phyloP scores from a whole-genome alignment of 805 yeast genomes.

The Saccharomycopsis sp. region DNA sequence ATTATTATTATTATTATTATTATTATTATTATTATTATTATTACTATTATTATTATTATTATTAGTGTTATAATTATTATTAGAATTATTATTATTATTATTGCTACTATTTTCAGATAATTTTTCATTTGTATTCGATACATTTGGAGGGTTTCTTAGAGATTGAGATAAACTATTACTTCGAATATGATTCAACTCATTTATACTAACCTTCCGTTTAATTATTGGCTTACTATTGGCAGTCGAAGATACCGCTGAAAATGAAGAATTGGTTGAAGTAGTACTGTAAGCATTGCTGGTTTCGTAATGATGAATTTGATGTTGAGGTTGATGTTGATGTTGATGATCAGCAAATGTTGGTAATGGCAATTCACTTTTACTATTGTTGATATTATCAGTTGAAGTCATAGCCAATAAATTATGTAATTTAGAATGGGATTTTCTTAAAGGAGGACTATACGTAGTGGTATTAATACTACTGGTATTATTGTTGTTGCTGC shows the following conservation, averaged over 20 bases:
- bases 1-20: not conserved
- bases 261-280: not conserved
- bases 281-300: not conserved
- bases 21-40: not conserved
- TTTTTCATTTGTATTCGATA: not conserved
- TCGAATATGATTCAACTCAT: conserved; percentile 15
- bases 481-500: not conserved
- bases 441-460: not conserved
- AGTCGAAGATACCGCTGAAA: not conserved
- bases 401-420: conserved; percentile 4
- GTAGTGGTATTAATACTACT: not conserved
- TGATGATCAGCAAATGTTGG: conserved; percentile 7
- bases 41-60: not conserved
- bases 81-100: too few species aligned
- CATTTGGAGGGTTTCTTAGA: not conserved
- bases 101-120: too few species aligned
- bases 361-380: not conserved
- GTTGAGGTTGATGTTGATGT: not conserved
- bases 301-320: not conserved
- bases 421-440: conserved; percentile 1
- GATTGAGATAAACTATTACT: conserved; percentile 13
- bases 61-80: too few species aligned
- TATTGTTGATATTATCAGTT: conserved; percentile 39
- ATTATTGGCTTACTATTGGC: not conserved
- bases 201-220: conserved; percentile 17